Percentiles rank a stretch among this genome's conserved stretches.
Evolutionary conservation across 495 filamentous ascomycete genomes (phyloP).

Genomic region (Astrothelium subdiscretum): DNA sequence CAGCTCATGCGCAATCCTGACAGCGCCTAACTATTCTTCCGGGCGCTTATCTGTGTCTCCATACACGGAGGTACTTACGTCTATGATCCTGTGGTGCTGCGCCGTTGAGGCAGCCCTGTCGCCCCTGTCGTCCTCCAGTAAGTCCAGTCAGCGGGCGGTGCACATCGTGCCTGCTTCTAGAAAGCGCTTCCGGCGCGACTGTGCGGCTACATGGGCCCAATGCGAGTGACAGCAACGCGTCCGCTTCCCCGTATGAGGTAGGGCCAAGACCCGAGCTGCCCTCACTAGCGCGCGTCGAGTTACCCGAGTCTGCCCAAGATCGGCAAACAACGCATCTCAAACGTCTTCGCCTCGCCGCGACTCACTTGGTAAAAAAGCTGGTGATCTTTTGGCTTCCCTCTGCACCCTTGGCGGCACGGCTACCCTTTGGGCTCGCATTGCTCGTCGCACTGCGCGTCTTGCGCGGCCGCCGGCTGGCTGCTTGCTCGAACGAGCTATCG

Average conservation of each 20-base stretch:
- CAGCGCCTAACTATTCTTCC: not conserved
- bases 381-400: slow-evolving; percentile 17
- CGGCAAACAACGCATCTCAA: not conserved
- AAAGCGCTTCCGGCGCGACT: not conserved
- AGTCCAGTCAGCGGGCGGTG: not conserved
- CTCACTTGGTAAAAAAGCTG: slow-evolving; percentile 18
- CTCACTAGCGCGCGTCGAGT: not conserved
- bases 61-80: no score
- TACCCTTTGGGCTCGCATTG: slow-evolving; percentile 13
- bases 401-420: not conserved
- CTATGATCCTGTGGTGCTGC: no score
- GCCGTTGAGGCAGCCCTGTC: no score
- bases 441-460: slow-evolving; percentile 16
- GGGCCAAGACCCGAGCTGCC: not conserved
- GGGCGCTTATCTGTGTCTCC: not conserved
- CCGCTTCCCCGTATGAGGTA: not conserved
- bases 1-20: not conserved
- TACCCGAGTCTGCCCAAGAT: not conserved
- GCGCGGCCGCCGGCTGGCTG: not conserved
- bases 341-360: not conserved
- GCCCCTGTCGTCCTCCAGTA: no score
- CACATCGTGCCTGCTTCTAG: not conserved
- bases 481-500: not conserved
- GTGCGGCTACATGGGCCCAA: not conserved
- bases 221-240: not conserved